These are phyloP conservation scores for Paraurostyla sp. DNA, from an alignment of 73 alveolate genomes.

Conservation along the genomic window DNA sequence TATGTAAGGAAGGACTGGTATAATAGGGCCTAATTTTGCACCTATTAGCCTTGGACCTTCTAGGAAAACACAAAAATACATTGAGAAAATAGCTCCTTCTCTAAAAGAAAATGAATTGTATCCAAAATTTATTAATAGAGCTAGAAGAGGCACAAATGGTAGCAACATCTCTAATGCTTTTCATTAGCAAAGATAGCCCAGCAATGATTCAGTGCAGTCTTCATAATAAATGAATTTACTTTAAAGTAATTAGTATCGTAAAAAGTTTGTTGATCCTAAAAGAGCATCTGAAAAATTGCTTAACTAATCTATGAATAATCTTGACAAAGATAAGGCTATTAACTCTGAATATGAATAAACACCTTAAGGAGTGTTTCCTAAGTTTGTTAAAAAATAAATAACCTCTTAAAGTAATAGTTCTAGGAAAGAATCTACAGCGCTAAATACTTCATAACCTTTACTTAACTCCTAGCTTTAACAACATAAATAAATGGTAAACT, in stretches of 20 bases:
- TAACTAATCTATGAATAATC: background rate
- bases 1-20: no score
- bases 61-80: constrained; percentile 20
- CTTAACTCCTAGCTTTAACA: no score
- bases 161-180: background rate
- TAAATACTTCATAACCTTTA: no score
- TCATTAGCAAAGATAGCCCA: background rate
- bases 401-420: background rate
- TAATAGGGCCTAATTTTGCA: background rate
- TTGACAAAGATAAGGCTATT: background rate
- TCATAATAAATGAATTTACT: no score
- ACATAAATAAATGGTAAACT: constrained; percentile 7
- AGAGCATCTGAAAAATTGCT: no score
- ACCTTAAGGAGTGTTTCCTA: constrained; percentile 42
- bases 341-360: constrained; percentile 19
- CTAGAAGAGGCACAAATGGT: background rate
- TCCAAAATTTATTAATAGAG: background rate
- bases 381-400: background rate
- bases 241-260: no score
- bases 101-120: constrained; percentile 38
- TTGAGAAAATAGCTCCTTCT: constrained; percentile 49
- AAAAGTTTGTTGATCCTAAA: no score
- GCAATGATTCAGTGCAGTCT: constrained; percentile 7
- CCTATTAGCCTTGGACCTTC: constrained; percentile 35
- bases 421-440: constrained; percentile 18